Evolutionary conservation across 2,329 filamentous ascomycete species (phyloP).

Genomic region (Fusarium zealandicum): DNA sequence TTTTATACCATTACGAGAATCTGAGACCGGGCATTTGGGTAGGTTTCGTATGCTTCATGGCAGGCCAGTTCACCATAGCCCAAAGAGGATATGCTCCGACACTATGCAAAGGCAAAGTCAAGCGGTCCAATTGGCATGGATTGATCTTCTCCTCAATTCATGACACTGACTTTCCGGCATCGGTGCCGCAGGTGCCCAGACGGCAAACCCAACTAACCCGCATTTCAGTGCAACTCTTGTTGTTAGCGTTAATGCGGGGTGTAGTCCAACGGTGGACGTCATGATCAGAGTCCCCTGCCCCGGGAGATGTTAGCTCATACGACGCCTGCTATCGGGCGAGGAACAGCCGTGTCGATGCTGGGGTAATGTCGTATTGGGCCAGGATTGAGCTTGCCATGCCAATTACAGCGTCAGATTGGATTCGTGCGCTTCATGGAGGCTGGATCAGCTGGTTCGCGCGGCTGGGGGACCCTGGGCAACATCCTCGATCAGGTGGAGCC

Average conservation of each 20-base stretch:
- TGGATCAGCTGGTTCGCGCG: neutral
- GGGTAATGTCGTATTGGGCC: conserved; percentile 8
- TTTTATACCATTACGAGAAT: conserved; percentile 10
- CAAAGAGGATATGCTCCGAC: conserved; percentile 1
- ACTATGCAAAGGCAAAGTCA: conserved; percentile 1
- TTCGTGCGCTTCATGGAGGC: conserved; percentile 24
- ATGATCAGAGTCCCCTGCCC: neutral
- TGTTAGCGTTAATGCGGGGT: conserved; percentile 19
- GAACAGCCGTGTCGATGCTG: conserved; percentile 12
- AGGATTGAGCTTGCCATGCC: neutral
- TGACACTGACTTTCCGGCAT: neutral
- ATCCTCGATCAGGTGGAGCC: neutral
- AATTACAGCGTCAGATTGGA: conserved; percentile 1
- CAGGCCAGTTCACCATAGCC: neutral
- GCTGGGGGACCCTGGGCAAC: neutral
- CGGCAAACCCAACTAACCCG: conserved; percentile 8
- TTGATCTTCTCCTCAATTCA: conserved; percentile 27
- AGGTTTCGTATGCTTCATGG: neutral
- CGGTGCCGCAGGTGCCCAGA: conserved; percentile 21
- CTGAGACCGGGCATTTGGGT: neutral
- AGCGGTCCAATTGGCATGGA: conserved; percentile 24
- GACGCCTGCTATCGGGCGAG: conserved; percentile 24
- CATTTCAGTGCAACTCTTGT: conserved; percentile 1
- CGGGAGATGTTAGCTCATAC: conserved; percentile 12
- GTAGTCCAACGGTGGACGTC: neutral